Percentiles rank a stretch among this genome's conserved stretches.
Evolutionary conservation across 176 grass and related monocot species (phyloP).

Genomic region (Stipa capillata): DNA sequence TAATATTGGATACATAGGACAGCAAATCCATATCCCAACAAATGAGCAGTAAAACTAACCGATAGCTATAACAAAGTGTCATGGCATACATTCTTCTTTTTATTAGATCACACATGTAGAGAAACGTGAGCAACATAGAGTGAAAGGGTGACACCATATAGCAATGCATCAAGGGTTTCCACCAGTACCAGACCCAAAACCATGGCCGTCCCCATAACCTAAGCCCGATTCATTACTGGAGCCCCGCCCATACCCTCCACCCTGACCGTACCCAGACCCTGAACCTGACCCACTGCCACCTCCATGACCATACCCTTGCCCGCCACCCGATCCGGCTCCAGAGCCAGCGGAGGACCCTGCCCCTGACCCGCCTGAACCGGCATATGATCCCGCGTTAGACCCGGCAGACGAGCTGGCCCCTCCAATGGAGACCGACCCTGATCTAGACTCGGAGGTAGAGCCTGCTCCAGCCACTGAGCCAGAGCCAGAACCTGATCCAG

Average conservation of each 20-base stretch:
- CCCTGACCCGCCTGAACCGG: slow-evolving; percentile 4
- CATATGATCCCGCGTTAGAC: slow-evolving; percentile 23
- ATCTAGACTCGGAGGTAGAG: slow-evolving; percentile 17
- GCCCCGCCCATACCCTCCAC: background rate
- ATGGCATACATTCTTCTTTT: too few species aligned
- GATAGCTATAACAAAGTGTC: too few species aligned
- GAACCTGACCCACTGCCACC: background rate
- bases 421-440: slow-evolving; percentile 16
- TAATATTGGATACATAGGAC: too few species aligned
- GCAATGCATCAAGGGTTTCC: background rate
- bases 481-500: slow-evolving; percentile 1
- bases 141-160: too few species aligned
- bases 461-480: slow-evolving; percentile 17
- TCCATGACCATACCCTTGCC: background rate
- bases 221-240: background rate
- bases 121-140: too few species aligned
- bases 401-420: slow-evolving; percentile 38
- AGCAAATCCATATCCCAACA: too few species aligned
- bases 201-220: slow-evolving; percentile 20
- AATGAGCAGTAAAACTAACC: too few species aligned
- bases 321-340: background rate
- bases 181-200: background rate
- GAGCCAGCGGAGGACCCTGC: slow-evolving; percentile 47
- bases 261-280: background rate
- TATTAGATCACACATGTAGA: too few species aligned